Evolutionary conservation across 2,329 filamentous ascomycete genomes (phyloP), one percentile per base, ranked within the genome.

Genomic region (Chaetomiaceae sp.): DNA sequence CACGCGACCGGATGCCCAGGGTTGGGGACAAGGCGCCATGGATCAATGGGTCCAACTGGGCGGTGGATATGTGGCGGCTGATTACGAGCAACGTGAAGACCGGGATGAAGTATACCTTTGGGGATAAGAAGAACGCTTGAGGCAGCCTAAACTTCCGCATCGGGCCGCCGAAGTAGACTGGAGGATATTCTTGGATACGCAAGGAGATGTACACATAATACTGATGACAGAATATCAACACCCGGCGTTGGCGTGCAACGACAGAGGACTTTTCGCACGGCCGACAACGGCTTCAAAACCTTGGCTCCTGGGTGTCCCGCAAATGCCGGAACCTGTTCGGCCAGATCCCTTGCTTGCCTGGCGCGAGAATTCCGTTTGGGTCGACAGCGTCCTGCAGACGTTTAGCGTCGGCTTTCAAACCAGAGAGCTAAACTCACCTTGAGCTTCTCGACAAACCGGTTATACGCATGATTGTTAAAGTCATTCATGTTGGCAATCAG

Each of bases 321-420:
- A 62, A 34, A 49, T 62, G 59, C 1, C 57, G 52, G 47, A 58
- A 59, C 27, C 64, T 56, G 49, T 65, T 62, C 0, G 65, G 66
- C 69, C 69, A 72, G 6, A 71, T 67, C 7, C 69, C 70, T 58
- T 69, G 67, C 58, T 72, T 72, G 11, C 69, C 69, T 0, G 69
- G 68, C 1, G 67, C 66, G 9, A 73, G 46, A 21, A 71, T 67
- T 1, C 69, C 69, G 20, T 71, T 69, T 0, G 66, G 67, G 46
- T 71, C 69, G 16, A 72, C 43, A 0, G 66, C 61, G 51, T 71
- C 68, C 69, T 70, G 16, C n/a, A 2, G 34, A 30, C n/a, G 10
- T 9, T 20, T 7, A 44, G 47, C 9, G 20, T 23, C 38, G n/a
- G 13, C 8, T 27, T 9, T 14, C 9, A 27, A 27, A 27, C 9